Conservation (phyloP, 306 rosid genomes). For the Mucuna pruriens region DNA sequence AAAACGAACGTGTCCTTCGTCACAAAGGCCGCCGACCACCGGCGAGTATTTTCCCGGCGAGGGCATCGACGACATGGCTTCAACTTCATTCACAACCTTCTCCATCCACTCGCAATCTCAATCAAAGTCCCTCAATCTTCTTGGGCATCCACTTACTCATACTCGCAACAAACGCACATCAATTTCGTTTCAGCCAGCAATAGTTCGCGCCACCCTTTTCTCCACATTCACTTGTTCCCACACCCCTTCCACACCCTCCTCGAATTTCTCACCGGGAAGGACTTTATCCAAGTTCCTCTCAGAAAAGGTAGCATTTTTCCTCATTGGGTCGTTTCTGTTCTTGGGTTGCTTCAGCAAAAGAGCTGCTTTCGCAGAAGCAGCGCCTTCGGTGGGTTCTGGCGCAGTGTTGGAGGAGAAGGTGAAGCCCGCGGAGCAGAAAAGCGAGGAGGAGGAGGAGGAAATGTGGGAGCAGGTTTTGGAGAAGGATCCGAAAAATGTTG, state of each 20-base stretch:
- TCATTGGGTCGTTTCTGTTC: slow-evolving; percentile 71
- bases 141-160: background rate
- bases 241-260: slow-evolving; percentile 36
- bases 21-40: background rate
- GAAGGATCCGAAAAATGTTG: slow-evolving; percentile 65
- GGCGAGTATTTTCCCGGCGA: background rate
- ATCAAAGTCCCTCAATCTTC: background rate
- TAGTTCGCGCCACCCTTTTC: slow-evolving; percentile 9
- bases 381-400: slow-evolving; percentile 49
- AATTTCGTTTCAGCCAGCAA: slow-evolving; percentile 35
- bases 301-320: slow-evolving; percentile 55
- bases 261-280: slow-evolving; percentile 30
- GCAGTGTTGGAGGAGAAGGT: slow-evolving; percentile 47
- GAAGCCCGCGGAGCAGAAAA: slow-evolving; percentile 42
- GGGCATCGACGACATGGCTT: slow-evolving; percentile 34
- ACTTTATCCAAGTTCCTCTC: slow-evolving; percentile 35
- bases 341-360: slow-evolving; percentile 53
- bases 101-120: slow-evolving; percentile 31
- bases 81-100: slow-evolving; percentile 24
- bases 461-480: slow-evolving; percentile 68
- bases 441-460: slow-evolving; percentile 61
- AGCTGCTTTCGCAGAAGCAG: slow-evolving; percentile 57
- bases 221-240: slow-evolving; percentile 23
- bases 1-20: background rate
- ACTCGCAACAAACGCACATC: slow-evolving; percentile 13